Evolutionary conservation across 2,329 filamentous ascomycete species (phyloP).

Genomic region (Penicillium thymicola): DNA sequence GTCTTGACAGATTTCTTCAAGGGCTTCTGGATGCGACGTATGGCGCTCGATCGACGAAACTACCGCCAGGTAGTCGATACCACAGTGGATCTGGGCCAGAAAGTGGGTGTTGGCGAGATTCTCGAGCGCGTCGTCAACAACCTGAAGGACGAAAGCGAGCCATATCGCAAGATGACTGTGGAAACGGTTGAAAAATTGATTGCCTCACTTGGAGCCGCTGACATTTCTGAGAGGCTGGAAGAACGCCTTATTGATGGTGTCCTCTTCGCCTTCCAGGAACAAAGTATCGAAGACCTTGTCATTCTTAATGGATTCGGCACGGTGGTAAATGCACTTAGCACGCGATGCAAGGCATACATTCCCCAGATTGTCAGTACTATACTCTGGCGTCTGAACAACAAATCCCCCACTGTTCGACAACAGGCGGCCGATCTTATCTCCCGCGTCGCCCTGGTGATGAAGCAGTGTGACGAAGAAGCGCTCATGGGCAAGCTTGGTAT

Average conservation of each 20-base stretch:
- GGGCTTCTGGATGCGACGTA: constrained; percentile 94
- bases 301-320: constrained; percentile 98
- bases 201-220: constrained; percentile 85
- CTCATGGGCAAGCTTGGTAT: constrained; percentile 93
- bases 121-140: constrained; percentile 90
- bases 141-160: constrained; percentile 95
- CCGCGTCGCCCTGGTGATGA: constrained; percentile 97
- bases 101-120: constrained; percentile 96
- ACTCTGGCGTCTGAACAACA: constrained; percentile 95
- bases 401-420: constrained; percentile 92
- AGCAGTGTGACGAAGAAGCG: constrained; percentile 93
- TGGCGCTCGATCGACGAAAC: constrained; percentile 96
- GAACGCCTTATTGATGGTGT: constrained; percentile 94
- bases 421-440: constrained; percentile 96
- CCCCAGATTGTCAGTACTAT: constrained; percentile 97
- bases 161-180: constrained; percentile 98
- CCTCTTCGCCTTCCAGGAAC: constrained; percentile 93
- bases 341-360: constrained; percentile 91
- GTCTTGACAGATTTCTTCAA: constrained; percentile 97
- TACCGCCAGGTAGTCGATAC: constrained; percentile 98
- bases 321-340: constrained; percentile 90
- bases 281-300: constrained; percentile 91
- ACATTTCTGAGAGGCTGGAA: constrained; percentile 88
- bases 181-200: constrained; percentile 97
- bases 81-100: constrained; percentile 93